Percentiles rank a stretch among this genome's conserved stretches.
Conservation (phyloP, 805 yeast genomes). For the Spathaspora hagerdaliae region DNA sequence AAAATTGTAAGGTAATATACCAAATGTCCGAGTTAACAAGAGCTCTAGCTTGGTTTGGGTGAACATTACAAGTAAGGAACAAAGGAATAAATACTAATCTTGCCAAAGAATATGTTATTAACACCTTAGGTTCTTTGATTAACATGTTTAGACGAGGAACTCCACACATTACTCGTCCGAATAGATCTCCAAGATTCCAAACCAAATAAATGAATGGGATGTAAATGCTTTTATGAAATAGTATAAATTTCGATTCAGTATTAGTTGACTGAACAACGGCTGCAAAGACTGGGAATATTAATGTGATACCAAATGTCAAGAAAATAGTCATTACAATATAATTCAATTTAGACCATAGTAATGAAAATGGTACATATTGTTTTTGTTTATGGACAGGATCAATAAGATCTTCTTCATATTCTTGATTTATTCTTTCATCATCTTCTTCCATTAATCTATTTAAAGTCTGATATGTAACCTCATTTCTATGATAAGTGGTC, state of each 20-base stretch:
- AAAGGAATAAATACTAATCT: slow-evolving; percentile 66
- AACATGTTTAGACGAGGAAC: slow-evolving; percentile 31
- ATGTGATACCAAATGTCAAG: slow-evolving; percentile 66
- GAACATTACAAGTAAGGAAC: slow-evolving; percentile 64
- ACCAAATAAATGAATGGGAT: slow-evolving; percentile 75
- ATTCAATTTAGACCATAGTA: slow-evolving; percentile 60
- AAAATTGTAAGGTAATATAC: slow-evolving; percentile 66
- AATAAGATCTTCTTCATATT: slow-evolving; percentile 4
- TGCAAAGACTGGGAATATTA: slow-evolving; percentile 89
- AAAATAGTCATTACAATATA: slow-evolving; percentile 68
- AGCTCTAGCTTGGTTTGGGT: slow-evolving; percentile 34
- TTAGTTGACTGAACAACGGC: slow-evolving; percentile 55
- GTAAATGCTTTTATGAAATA: slow-evolving; percentile 46
- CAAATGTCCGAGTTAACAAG: slow-evolving; percentile 54
- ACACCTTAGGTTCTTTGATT: slow-evolving; percentile 37
- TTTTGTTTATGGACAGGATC: slow-evolving; percentile 16
- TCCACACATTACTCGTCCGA: slow-evolving; percentile 72
- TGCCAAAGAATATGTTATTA: slow-evolving; percentile 51
- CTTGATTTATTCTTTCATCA: slow-evolving; percentile 1
- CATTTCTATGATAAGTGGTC: slow-evolving; percentile 23
- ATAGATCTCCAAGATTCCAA: slow-evolving; percentile 89
- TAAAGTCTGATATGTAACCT: slow-evolving; percentile 18
- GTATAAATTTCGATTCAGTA: slow-evolving; percentile 20
- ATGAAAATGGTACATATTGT: slow-evolving; percentile 52
- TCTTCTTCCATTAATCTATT: slow-evolving; percentile 10